Base-by-base conservation (phyloP, 2,329 filamentous ascomycete genomes). In the Rhytidhysteron rufulum region DNA sequence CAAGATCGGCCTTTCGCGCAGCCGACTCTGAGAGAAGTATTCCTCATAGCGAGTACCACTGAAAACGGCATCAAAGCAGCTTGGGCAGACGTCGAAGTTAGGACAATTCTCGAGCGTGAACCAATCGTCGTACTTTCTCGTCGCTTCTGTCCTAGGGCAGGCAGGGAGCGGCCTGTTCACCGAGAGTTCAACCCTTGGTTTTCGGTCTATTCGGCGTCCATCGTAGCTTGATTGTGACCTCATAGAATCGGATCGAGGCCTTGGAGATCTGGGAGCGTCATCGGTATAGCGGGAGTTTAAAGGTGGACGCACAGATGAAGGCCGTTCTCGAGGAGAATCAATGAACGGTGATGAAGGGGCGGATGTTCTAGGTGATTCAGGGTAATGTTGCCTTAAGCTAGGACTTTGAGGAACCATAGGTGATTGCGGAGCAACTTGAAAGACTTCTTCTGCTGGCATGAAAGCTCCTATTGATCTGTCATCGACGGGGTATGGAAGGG, bases 81-180 rank as follows among this genome's bases (percentile, higher is more conserved):
- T 79, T 0, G 88, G 86, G 53, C 91, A 96, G 33, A 96, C 84
- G 47, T 87, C 80, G 51, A 96, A 85, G 44, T 79, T 78, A 10
- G 82, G 77, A 45, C 82, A 78, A 11, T 80, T 79, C 4, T 80
- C 79, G 4, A 96, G 72, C 0, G 84, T 90, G 45, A 89, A 81
- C 87, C 90, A 96, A 55, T 93, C 88, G 46, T 83, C 72, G 45
- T 82, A 76, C 2, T 82, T 82, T 8, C 77, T 69, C 10, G 80
- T 75, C 9, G 79, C 78, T 4, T 74, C 68, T 29, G 76, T 79
- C 44, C 87, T 77, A 5, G 83, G 83, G 53, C 90, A 95, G 3
- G 81, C 74, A 3, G 85, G 60, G 2, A 65, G 41, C 7, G 58
- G 57, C 34, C 41, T 57, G 32, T 57, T 50, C 5, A 55, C 31